Evolutionary conservation across 2,329 filamentous ascomycete genomes (phyloP), one percentile per base, ranked within the genome.

Genomic region (Aschersonia sp.): DNA sequence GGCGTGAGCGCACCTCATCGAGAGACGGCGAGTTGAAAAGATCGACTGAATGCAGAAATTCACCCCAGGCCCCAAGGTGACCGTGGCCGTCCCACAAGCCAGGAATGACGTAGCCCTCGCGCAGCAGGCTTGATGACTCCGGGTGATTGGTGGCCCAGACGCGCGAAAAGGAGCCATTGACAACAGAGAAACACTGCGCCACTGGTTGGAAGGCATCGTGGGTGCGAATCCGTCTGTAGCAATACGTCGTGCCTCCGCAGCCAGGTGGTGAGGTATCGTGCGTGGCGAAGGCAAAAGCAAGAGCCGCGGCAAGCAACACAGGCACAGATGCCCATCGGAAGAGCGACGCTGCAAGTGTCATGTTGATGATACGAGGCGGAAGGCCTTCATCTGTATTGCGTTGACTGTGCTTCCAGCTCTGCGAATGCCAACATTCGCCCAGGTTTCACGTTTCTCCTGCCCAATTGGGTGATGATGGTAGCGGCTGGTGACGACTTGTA

Each of bases 31-130:
- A 66, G 0, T 76, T 79, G 54, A 83, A 82, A 3, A 86, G 62
- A 54, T 80, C 72, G 0, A 81, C 80, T 5, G 77, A 81, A 54
- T 81, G 73, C 39, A 84, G 63, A 55, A 81, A 80, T 61, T 84
- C 79, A 45, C 77, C 82, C 58, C 81, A 84, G 54, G 75, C 72
- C 14, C 81, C 58, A 44, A 85, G 63, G 57, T 85, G 82, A 0
- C 79, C 82, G 58, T 85, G 82, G 0, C 79, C 81, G 53, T 86
- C 82, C 75, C 81, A 84, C 2, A 86, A 66, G 0, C 81, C 81
- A 0, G 82, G 82, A 30, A 83, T 73, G 2, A 74, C 79, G 53
- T 76, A 71, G 0, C 78, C 79, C 29, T 57, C 50, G 35, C 35
- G 35, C 12, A 37, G 35, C 12, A 12, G 8, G 35, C 8, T 12